Evolutionary conservation across 2,329 filamentous ascomycete species (phyloP).

Genomic region (Neonectria hederae): DNA sequence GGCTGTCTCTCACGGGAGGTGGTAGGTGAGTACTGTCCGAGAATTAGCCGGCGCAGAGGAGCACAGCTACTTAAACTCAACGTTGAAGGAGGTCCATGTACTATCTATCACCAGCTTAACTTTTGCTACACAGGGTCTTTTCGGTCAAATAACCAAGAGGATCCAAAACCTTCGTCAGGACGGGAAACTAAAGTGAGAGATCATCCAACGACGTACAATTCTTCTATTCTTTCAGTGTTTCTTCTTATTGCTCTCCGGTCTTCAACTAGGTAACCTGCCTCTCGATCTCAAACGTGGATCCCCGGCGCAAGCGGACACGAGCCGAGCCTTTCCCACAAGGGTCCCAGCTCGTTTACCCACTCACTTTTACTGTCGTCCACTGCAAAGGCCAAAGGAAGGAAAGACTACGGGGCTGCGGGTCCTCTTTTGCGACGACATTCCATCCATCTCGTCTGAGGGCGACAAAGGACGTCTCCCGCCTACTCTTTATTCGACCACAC

Average conservation of each 20-base stretch:
- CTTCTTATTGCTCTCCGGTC: not conserved
- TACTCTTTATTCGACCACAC: not conserved
- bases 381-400: not conserved
- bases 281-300: not conserved
- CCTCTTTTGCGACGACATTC: slow-evolving; percentile 8
- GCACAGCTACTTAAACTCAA: slow-evolving; percentile 4
- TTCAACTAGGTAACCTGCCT: not conserved
- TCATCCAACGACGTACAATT: too few relatives aligned
- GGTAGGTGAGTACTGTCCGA: slow-evolving; percentile 30
- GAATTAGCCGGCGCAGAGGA: slow-evolving; percentile 44
- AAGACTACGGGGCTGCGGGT: not conserved
- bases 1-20: not conserved
- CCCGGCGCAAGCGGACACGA: not conserved
- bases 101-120: not conserved
- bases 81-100: not conserved
- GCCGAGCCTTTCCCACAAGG: not conserved
- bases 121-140: not conserved
- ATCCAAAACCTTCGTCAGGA: too few relatives aligned
- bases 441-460: not conserved
- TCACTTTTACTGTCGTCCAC: not conserved
- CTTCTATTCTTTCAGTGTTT: not conserved
- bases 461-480: not conserved
- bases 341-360: not conserved
- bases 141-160: too few relatives aligned
- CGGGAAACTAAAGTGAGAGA: too few relatives aligned